Percentiles rank a stretch among this genome's conserved stretches.
Evolutionary conservation across 2,329 filamentous ascomycete species (phyloP).

Genomic region (Curvularia eragrostidis): DNA sequence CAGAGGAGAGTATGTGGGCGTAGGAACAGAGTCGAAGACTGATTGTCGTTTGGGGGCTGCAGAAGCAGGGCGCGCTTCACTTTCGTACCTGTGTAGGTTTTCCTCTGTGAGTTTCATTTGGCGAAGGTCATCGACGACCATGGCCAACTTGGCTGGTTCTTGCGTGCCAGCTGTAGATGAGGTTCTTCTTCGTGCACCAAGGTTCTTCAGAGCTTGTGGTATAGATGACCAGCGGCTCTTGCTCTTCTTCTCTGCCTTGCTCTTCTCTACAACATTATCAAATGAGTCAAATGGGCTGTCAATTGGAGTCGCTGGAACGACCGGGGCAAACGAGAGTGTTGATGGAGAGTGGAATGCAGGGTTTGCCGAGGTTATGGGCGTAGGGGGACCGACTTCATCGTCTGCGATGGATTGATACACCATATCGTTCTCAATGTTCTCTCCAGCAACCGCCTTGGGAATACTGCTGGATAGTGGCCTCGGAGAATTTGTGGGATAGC

Average conservation of each 20-base stretch:
- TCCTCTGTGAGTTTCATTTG: conserved; percentile 25
- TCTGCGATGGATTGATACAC: conserved; percentile 27
- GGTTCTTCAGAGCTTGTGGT: conserved; percentile 30
- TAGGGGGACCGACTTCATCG: conserved; percentile 28
- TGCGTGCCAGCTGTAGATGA: conserved; percentile 24
- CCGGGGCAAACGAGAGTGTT: conserved; percentile 11
- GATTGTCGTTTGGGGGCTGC: conserved; percentile 18
- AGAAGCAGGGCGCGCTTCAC: conserved; percentile 11
- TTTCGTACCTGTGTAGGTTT: conserved; percentile 20
- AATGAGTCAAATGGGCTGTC: conserved; percentile 7
- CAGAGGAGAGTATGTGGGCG: conserved; percentile 32
- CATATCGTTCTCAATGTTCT: conserved; percentile 33
- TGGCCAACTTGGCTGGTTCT: conserved; percentile 17
- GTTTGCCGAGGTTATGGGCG: conserved; percentile 23
- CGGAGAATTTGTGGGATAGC: conserved; percentile 32
- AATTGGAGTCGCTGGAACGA: conserved; percentile 23
- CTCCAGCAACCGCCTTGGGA: conserved; percentile 29
- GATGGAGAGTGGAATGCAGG: conserved; percentile 10
- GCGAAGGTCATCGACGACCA: conserved; percentile 19
- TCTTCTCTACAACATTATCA: conserved; percentile 12
- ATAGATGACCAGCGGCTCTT: conserved; percentile 37
- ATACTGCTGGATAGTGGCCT: conserved; percentile 28
- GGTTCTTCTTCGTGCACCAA: conserved; percentile 25
- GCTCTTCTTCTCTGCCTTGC: conserved; percentile 25
- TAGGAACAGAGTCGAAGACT: conserved; percentile 26